Conservation (phyloP, 78 protist species). For the Chrysochromulina tobinii region DNA sequence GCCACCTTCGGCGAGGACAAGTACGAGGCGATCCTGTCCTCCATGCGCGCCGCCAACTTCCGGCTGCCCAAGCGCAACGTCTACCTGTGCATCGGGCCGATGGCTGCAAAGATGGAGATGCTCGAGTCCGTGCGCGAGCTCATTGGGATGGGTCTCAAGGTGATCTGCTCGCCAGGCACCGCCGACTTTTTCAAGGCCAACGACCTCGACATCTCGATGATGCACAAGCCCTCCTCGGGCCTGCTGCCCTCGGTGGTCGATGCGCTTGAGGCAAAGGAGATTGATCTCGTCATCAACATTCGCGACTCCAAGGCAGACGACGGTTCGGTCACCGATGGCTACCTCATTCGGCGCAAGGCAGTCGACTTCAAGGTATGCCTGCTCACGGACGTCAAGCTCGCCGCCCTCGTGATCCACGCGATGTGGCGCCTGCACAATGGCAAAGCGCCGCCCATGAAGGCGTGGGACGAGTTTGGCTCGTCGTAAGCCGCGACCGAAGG, state of each 20-base stretch:
- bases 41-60: conserved; percentile 85
- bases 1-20: conserved; percentile 52
- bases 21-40: conserved; percentile 93
- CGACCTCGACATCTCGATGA: conserved; percentile 36
- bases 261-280: conserved; percentile 30
- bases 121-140: conserved; percentile 66
- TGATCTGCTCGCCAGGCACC: conserved; percentile 75
- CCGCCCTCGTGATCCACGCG: conserved; percentile 78
- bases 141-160: conserved; percentile 52
- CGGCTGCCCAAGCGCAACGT: conserved; percentile 57
- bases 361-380: conserved; percentile 68
- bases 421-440: not conserved
- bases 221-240: conserved; percentile 1
- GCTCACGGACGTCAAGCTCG: conserved; percentile 86
- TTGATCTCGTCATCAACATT: conserved; percentile 82
- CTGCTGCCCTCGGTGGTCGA: not conserved
- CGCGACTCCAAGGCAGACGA: conserved; percentile 73
- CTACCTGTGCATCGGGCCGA: conserved; percentile 85
- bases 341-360: conserved; percentile 71
- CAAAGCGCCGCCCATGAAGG: not conserved
- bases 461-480: conserved; percentile 16
- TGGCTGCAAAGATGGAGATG: conserved; percentile 77
- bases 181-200: conserved; percentile 66
- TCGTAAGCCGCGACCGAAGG: no score
- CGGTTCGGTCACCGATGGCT: conserved; percentile 72